Conservation (phyloP, 2,329 filamentous ascomycete genomes). For the Diaporthe ilicicola region DNA sequence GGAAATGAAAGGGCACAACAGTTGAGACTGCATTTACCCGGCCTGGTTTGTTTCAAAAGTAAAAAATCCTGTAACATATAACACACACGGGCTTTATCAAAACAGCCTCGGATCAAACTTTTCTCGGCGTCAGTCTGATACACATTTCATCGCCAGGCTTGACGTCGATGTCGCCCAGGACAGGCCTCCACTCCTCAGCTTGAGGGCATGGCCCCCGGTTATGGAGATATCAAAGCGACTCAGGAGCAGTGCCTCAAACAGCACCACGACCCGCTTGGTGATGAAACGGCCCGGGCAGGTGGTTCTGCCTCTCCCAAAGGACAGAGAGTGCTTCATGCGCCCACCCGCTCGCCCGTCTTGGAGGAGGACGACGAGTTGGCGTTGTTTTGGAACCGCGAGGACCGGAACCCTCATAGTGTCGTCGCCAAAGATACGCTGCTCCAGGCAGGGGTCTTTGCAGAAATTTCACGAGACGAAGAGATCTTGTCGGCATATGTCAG, state of each 20-base stretch:
- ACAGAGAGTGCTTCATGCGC: neutral
- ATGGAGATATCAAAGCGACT: neutral
- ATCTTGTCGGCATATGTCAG: no score
- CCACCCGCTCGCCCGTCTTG: neutral
- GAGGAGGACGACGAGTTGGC: no score
- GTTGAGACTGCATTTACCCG: no score
- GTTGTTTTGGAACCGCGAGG: neutral
- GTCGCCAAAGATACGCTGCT: neutral
- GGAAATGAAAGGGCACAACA: no score
- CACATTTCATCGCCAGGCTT: neutral
- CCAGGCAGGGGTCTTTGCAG: no score
- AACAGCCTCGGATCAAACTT: neutral
- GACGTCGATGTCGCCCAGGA: neutral
- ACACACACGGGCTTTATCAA: no score
- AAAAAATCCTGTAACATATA: neutral
- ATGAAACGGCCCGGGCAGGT: neutral
- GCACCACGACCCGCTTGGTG: neutral
- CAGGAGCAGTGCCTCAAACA: neutral
- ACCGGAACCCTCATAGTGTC: neutral
- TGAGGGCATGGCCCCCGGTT: neutral
- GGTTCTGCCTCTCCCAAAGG: neutral
- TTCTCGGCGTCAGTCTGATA: neutral
- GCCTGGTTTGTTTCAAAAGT: neutral
- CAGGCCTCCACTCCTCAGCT: neutral
- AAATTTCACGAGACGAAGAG: no score